Evolutionary conservation across 75 land plant genomes (phyloP).

Genomic region (Sequoiadendron giganteum): DNA sequence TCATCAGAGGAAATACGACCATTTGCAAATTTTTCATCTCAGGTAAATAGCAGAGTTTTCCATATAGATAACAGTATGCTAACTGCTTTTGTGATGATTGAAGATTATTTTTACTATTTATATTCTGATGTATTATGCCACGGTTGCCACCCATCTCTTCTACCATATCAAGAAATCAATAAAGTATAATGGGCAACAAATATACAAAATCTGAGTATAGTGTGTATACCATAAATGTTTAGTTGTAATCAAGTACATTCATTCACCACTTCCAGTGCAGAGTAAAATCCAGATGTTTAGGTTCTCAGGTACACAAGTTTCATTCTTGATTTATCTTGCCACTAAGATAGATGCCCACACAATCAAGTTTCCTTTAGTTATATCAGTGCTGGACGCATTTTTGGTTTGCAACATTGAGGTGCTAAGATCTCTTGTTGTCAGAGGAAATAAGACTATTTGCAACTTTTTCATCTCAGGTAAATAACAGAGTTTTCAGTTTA

Average conservation of each 20-base stretch:
- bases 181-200: neutral
- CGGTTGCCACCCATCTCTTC: neutral
- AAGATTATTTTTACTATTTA: neutral
- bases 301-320: neutral
- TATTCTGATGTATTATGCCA: neutral
- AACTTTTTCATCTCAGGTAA: slow-evolving; percentile 91
- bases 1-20: slow-evolving; percentile 72
- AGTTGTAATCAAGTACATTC: neutral
- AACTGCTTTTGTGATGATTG: neutral
- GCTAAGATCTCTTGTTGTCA: slow-evolving; percentile 51
- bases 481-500: neutral
- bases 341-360: neutral
- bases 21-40: slow-evolving; percentile 82
- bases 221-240: neutral
- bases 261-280: neutral
- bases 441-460: slow-evolving; percentile 68
- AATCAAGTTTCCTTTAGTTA: neutral
- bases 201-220: neutral
- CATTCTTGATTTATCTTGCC: neutral
- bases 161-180: neutral
- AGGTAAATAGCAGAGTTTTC: slow-evolving; percentile 46
- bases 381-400: slow-evolving; percentile 19
- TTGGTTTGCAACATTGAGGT: slow-evolving; percentile 40
- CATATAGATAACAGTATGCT: neutral
- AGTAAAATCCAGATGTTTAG: neutral